Percentiles rank a stretch among this genome's conserved stretches.
Conservation (phyloP, 2,329 filamentous ascomycete species). For the Fusarium pilosicola region DNA sequence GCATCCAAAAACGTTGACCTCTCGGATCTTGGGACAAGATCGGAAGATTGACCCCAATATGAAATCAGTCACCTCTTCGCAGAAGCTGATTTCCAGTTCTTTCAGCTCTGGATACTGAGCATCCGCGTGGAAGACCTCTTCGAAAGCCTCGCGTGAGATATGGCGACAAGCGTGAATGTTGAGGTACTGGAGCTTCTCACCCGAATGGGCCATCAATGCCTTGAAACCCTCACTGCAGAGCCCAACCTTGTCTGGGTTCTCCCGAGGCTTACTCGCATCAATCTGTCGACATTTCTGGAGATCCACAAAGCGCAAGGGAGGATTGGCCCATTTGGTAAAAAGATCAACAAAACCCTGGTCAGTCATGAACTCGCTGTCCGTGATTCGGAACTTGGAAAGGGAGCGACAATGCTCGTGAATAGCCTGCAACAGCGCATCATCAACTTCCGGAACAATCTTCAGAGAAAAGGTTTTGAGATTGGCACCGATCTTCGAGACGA, state of each 20-base stretch:
- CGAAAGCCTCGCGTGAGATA: conserved; percentile 77
- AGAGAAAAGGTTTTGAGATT: conserved; percentile 82
- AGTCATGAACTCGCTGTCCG: conserved; percentile 78
- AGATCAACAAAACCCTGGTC: conserved; percentile 78
- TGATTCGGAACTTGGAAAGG: conserved; percentile 82
- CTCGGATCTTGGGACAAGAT: conserved; percentile 68
- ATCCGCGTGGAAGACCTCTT: conserved; percentile 73
- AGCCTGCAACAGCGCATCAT: conserved; percentile 75
- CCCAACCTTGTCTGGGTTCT: conserved; percentile 73
- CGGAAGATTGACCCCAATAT: conserved; percentile 72
- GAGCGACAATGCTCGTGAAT: conserved; percentile 76
- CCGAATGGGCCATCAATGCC: conserved; percentile 87
- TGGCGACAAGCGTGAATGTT: conserved; percentile 88
- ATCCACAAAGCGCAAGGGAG: conserved; percentile 75
- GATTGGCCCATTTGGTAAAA: conserved; percentile 81
- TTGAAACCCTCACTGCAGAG: conserved; percentile 80
- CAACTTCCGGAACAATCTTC: conserved; percentile 70
- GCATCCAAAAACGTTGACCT: conserved; percentile 72
- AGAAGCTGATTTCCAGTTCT: conserved; percentile 82
- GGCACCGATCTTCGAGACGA: conserved; percentile 71
- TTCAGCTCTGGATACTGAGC: conserved; percentile 73
- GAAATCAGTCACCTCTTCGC: conserved; percentile 72
- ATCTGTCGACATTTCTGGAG: conserved; percentile 81
- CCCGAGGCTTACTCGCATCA: conserved; percentile 74
- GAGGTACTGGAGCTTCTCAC: conserved; percentile 69